Conservation (phyloP, 345 rosid genomes). For the Nephelium lappaceum region DNA sequence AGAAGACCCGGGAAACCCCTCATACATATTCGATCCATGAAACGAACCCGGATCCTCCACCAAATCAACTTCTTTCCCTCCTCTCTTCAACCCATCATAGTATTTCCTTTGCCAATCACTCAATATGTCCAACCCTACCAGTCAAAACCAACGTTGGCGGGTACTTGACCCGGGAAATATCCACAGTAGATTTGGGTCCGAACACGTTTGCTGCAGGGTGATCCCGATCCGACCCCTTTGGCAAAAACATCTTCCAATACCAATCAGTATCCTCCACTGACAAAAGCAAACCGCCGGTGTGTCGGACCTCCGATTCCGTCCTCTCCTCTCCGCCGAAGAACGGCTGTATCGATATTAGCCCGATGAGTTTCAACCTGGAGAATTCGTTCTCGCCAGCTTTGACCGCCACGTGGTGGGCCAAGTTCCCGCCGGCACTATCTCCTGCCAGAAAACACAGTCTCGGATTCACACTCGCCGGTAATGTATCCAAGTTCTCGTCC, state of each 20-base stretch:
- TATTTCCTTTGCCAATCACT: slow-evolving; percentile 34
- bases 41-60: slow-evolving; percentile 34
- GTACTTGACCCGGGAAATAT: slow-evolving; percentile 22
- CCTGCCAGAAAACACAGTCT: not conserved
- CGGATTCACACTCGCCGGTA: slow-evolving; percentile 4
- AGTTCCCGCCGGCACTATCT: slow-evolving; percentile 10
- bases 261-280: slow-evolving; percentile 26
- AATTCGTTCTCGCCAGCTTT: not conserved
- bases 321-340: slow-evolving; percentile 2
- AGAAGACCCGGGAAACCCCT: not conserved
- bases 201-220: slow-evolving; percentile 35
- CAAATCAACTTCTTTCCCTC: slow-evolving; percentile 35
- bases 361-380: not conserved
- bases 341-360: slow-evolving; percentile 1
- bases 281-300: not conserved
- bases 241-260: slow-evolving; percentile 37
- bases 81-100: slow-evolving; percentile 27
- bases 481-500: slow-evolving; percentile 14
- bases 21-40: not conserved
- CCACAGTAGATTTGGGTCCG: slow-evolving; percentile 21
- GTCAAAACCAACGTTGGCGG: slow-evolving; percentile 33
- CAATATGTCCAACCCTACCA: slow-evolving; percentile 31
- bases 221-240: slow-evolving; percentile 34
- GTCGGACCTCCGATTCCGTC: slow-evolving; percentile 1
- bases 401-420: not conserved